These are phyloP conservation scores for Penicillium pulvis DNA, from an alignment of 495 filamentous ascomycete species.

Conservation along the genomic window DNA sequence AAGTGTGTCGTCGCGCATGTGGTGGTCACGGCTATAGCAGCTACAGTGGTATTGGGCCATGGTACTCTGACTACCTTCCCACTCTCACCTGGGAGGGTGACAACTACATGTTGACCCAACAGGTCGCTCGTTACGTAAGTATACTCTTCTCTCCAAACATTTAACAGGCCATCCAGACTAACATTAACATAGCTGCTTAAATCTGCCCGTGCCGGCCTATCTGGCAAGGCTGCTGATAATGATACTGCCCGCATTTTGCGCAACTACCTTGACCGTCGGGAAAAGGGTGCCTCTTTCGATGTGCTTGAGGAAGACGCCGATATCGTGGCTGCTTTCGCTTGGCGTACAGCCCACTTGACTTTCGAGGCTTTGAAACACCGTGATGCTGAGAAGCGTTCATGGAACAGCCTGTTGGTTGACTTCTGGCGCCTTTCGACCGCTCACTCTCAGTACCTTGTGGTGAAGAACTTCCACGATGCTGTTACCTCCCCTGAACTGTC, in stretches of 20 bases:
- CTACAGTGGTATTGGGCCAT: slow-evolving; percentile 67
- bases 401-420: slow-evolving; percentile 72
- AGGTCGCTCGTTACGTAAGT: slow-evolving; percentile 67
- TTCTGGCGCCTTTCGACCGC: slow-evolving; percentile 71
- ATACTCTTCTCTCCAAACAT: slow-evolving; percentile 10
- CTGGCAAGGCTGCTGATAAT: slow-evolving; percentile 55
- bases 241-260: slow-evolving; percentile 61
- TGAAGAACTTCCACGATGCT: slow-evolving; percentile 73
- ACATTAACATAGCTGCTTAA: slow-evolving; percentile 50
- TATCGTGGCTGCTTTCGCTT: slow-evolving; percentile 69
- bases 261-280: slow-evolving; percentile 58
- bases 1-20: slow-evolving; percentile 69
- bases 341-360: slow-evolving; percentile 67
- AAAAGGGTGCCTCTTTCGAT: slow-evolving; percentile 69
- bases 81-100: slow-evolving; percentile 68
- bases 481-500: slow-evolving; percentile 51
- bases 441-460: slow-evolving; percentile 68
- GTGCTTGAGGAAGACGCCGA: slow-evolving; percentile 63
- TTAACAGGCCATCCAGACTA: slow-evolving; percentile 9
- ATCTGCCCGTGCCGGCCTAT: slow-evolving; percentile 62
- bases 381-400: slow-evolving; percentile 66
- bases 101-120: slow-evolving; percentile 79
- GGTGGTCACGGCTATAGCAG: slow-evolving; percentile 74
- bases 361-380: slow-evolving; percentile 73
- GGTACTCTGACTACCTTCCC: slow-evolving; percentile 70